Base-by-base conservation (phyloP, 139 green algal genomes). In the Zygnema cylindricum region DNA sequence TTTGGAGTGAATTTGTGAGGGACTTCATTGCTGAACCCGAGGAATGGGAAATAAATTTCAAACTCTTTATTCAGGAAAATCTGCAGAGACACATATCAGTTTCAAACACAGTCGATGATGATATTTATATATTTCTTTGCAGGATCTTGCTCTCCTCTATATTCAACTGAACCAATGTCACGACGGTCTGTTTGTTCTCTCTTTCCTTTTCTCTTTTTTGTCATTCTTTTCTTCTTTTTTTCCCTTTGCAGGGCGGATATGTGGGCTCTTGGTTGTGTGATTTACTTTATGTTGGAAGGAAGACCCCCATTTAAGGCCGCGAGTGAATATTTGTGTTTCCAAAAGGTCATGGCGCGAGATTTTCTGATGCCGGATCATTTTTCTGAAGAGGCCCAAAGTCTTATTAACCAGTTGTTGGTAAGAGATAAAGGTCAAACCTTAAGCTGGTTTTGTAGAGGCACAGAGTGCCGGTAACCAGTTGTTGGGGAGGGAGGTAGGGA, bases 291-390 rank as follows among this genome's bases (percentile, higher is more conserved):
- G 76, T 55, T 93, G 16, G 43, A 1, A 57, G 90, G 90, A 33
- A 3, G 36, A 77, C 69, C 83, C 0, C 89, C 90, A 32, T 93
- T 93, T 85, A 43, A 78, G 55, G 90, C 38, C 0, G 82, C 39
- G 32, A 92, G 49, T 41, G 89, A 93, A 69, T 93, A 93, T 84
- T 82, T 93, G 1, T 93, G 88, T 77, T 92, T 93, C 1, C 83
- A 93, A 81, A 92, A 84, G 36, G 41, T 93, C 38, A 54, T 88
- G 1, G n/a, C 25, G 11, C 75, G 77, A 7, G 81, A 90, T 7
- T 81, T 92, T 38, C 1, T 32, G 3, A 57, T 93, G 43, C 90
- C 90, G 1, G 69, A 81, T n/a, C 1, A 82, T 77, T 57, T 93
- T 30, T 32, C 35, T 69, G 25, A 36, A 7, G 88, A 75, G 1